A percentile compares a stretch with the other conserved stretches of the same genome.
Evolutionary conservation across 2,329 filamentous ascomycete species (phyloP).

Genomic region (Fusarium marasasianum): DNA sequence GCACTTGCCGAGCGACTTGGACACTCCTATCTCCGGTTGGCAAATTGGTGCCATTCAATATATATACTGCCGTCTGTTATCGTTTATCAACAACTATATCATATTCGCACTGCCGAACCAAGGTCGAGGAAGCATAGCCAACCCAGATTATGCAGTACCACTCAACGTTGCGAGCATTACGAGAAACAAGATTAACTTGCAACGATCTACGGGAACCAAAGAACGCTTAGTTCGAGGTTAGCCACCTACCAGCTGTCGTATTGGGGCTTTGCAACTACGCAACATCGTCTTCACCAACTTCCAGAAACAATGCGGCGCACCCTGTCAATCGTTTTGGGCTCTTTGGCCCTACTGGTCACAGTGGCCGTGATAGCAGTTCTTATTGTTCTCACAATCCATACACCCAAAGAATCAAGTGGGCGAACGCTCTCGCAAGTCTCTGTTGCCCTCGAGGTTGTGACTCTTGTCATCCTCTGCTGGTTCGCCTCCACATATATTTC

Average conservation of each 20-base stretch:
- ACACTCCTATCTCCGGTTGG: background rate
- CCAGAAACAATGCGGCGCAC: conserved; percentile 31
- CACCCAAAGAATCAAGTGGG: conserved; percentile 35
- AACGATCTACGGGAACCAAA: background rate
- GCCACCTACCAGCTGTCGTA: conserved; percentile 18
- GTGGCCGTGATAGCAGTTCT: conserved; percentile 33
- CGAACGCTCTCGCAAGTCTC: conserved; percentile 41
- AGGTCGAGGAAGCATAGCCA: conserved; percentile 15
- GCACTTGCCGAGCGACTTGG: background rate
- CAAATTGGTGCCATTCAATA: background rate
- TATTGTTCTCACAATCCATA: conserved; percentile 31
- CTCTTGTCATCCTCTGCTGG: conserved; percentile 41
- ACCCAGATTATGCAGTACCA: conserved; percentile 22
- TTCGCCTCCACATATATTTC: conserved; percentile 48
- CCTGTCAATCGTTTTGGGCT: conserved; percentile 33
- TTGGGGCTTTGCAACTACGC: conserved; percentile 11
- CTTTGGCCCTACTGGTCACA: conserved; percentile 36
- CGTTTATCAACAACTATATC: conserved; percentile 8
- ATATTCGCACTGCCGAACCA: background rate
- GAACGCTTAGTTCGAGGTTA: conserved; percentile 26
- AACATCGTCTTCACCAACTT: conserved; percentile 1
- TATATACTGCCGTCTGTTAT: background rate
- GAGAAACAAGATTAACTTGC: background rate
- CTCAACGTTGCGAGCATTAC: background rate
- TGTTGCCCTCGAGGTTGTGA: conserved; percentile 43